phyloP scores from a whole-genome alignment of 805 yeast genomes.

The Wickerhamomyces ciferrii region DNA sequence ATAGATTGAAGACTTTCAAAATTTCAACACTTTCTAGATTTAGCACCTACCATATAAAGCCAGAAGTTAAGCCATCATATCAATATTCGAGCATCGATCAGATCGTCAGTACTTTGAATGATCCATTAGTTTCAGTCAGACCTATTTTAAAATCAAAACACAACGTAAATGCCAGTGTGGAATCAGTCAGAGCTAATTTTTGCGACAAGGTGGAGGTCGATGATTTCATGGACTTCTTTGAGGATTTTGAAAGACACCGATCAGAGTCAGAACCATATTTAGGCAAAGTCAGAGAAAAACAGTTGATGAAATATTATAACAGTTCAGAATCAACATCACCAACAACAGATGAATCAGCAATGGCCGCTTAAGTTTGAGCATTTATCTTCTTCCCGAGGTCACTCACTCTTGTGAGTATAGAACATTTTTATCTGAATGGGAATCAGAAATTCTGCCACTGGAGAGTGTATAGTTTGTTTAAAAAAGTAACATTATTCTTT shows the following conservation, averaged over 20 bases:
- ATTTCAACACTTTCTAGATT: background rate
- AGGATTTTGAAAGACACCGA: conserved; percentile 29
- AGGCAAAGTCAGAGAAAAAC: conserved; percentile 30
- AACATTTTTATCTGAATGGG: no score
- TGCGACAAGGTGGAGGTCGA: conserved; percentile 33
- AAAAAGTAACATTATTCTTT: no score
- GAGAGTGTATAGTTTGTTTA: background rate
- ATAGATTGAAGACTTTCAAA: background rate
- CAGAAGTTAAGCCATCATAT: background rate
- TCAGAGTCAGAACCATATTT: conserved; percentile 27
- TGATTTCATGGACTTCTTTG: conserved; percentile 30
- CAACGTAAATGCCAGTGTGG: conserved; percentile 29
- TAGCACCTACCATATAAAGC: background rate
- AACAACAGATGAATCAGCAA: background rate
- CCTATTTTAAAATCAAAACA: conserved; percentile 32
- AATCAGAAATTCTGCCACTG: no score
- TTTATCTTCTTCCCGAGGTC: no score
- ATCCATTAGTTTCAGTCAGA: conserved; percentile 10
- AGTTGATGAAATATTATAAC: conserved; percentile 27
- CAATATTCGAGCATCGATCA: background rate
- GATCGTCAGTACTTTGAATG: background rate
- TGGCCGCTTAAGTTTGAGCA: background rate
- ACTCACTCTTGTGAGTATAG: no score
- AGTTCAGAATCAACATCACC: background rate
- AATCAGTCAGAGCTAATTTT: conserved; percentile 28